Evolutionary conservation across 768 basidiomycete genomes (phyloP).

Genomic region (Trametes cinnabarina): DNA sequence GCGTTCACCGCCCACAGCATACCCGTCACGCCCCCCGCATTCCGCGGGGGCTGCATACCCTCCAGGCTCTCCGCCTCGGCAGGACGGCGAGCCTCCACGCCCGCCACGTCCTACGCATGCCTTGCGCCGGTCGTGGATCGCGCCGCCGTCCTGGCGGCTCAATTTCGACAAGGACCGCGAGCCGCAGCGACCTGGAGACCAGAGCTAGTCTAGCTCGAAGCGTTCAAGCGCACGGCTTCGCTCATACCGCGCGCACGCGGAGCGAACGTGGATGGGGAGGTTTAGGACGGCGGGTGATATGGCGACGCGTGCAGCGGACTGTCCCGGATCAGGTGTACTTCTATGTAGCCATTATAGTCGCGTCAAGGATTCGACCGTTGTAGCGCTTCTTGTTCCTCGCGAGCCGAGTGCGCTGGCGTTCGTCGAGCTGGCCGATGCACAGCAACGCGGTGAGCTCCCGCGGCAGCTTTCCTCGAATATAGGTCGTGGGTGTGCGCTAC

Average conservation of each 20-base stretch:
- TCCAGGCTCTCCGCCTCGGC: not conserved
- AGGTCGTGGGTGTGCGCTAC: not conserved
- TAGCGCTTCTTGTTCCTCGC: not conserved
- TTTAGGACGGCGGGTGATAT: not conserved
- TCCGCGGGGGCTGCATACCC: not conserved
- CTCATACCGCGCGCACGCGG: not conserved
- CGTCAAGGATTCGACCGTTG: not conserved
- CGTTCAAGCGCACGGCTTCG: not conserved
- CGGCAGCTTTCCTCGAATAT: too few relatives aligned
- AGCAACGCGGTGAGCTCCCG: too few relatives aligned
- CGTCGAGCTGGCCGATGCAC: too few relatives aligned
- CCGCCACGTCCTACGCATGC: not conserved
- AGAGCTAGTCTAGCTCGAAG: not conserved
- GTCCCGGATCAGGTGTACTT: not conserved
- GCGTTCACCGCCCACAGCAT: not conserved
- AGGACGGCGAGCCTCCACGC: not conserved
- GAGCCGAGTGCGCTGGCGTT: too few relatives aligned
- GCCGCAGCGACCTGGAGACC: not conserved
- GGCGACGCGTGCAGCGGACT: not conserved
- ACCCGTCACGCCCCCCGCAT: constrained; percentile 10
- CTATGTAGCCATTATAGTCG: not conserved
- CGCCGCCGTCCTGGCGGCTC: constrained; percentile 19
- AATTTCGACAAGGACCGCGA: constrained; percentile 7
- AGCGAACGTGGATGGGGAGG: not conserved
- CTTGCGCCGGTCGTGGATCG: constrained; percentile 7